A percentile compares a stretch with the other conserved stretches of the same genome.
These are phyloP conservation scores for Fonsecaea erecta DNA, from an alignment of 2,329 filamentous ascomycete species.

Conservation along the genomic window DNA sequence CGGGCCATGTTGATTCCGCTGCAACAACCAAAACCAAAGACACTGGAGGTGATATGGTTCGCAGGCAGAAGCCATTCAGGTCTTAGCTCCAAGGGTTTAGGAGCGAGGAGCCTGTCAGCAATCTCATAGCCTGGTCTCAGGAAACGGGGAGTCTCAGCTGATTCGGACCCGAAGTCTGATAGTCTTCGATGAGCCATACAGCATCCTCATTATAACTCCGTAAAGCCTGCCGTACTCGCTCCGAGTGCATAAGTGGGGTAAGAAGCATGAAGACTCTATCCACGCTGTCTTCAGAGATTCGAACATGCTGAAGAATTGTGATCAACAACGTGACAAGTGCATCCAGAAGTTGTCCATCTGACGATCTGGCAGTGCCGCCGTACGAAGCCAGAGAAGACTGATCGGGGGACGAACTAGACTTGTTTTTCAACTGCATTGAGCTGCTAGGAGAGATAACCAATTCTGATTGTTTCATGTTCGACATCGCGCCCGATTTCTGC, in stretches of 20 bases:
- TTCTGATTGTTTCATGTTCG: background rate
- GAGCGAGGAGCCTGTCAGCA: background rate
- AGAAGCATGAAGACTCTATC: slow-evolving; percentile 50
- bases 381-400: slow-evolving; percentile 1
- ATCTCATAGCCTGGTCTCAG: background rate
- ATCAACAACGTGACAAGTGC: slow-evolving; percentile 43
- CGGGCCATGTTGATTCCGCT: background rate
- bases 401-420: background rate
- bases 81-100: background rate
- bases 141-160: background rate
- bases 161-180: background rate
- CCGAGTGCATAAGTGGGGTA: slow-evolving; percentile 18
- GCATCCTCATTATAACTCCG: slow-evolving; percentile 35
- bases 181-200: slow-evolving; percentile 31
- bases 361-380: slow-evolving; percentile 10
- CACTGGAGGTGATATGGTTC: background rate
- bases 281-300: slow-evolving; percentile 46
- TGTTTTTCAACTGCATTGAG: background rate
- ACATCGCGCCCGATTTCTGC: background rate
- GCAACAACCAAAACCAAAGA: background rate
- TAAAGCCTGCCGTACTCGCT: slow-evolving; percentile 26
- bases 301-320: slow-evolving; percentile 47
- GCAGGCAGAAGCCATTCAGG: background rate
- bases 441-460: background rate
- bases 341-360: slow-evolving; percentile 25